Base-by-base conservation (phyloP, 2,329 filamentous ascomycete species). In the Thielaviopsis punctulata region DNA sequence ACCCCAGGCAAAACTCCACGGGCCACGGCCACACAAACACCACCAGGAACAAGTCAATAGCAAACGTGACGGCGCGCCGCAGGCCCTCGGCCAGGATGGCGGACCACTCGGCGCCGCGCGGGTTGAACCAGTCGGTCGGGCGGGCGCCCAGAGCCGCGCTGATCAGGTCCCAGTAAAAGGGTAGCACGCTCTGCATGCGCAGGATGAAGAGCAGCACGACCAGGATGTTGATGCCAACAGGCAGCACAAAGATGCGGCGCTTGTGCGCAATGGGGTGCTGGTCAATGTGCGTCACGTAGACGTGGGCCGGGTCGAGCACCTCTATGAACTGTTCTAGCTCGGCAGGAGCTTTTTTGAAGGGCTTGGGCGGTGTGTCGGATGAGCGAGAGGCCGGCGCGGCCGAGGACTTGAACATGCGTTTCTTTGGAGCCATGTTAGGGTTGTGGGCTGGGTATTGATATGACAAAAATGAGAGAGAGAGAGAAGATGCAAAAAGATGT, bases 231-330 rank as follows among this genome's bases (percentile, higher is more conserved):
- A 95, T 79, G 18, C 80, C 64, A 18, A 87, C 73, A 15, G 89
- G 87, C 1, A 95, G 80, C 47, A 79, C 60, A 66, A 95, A 95
- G 60, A 93, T 83, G 61, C 86, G 84, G 63, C 77, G 77, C 68
- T 95, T 95, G 67, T 89, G 79, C 24, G 73, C 71, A 19, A 68
- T 66, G 0, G 81, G 79, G 56, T 83, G 80, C 55, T 67, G 69
- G 71, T 95, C 89, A 65, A 94, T 71, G 69, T 95, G 88, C 25
- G 83, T 74, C 60, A 95, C 76, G 73, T 95, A 95, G 63, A 94
- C 75, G 64, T 86, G 79, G 52, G 75, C 68, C 52, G 75, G 71
- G 54, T 79, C 75, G 55, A 95, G 79, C 44, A 71, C 74, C 33
- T 75, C 68, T 61, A 84, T 73, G 63, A 94, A 82, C 10, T 80